Base-by-base conservation (phyloP, 768 basidiomycete genomes). In the Dacryopinax spathularia region DNA sequence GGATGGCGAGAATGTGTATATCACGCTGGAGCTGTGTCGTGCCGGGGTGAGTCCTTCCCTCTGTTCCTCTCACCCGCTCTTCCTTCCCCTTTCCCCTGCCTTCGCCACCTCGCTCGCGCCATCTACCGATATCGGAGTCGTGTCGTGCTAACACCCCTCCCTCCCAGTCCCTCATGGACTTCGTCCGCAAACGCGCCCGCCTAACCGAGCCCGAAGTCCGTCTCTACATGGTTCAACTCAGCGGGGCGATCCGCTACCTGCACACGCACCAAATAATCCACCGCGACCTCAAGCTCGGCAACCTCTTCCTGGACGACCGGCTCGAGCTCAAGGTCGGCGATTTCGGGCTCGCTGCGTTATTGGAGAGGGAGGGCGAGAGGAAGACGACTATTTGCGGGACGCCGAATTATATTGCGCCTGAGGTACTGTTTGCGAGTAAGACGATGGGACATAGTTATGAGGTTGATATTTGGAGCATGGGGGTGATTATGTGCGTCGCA, bases 331-430 rank as follows among this genome's bases (percentile, higher is more conserved):
- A 96, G 72, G 92, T 98, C 20, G 95, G 92, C 22, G 95, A 99
- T 76, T 96, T 99, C 75, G 95, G 95, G 10, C 80, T 99, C 22
- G 95, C 96, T 0, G 96, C 95, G 1, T 81, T 99, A 59, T 95
- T 98, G 59, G 94, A 97, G 77, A 94, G 84, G 71, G 90, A 89
- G 12, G 95, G 95, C 0, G 95, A 98, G 74, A 78, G 95, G 71
- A 96, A 98, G 81, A 97, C 97, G 84, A 99, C 95, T 0, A 96
- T 98, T 56, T 97, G 96, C 68, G 95, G 95, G 0, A 99, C 95
- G 0, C 96, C 95, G 1, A 98, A 99, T 72, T 98, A 99, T 72
- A 97, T 99, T 66, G 95, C 96, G 0, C 96, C 96, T 0, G 95
- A 98, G 72, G 93, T 98, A 25, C 77, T 99, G 68, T 96, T 95